A percentile compares a stretch with the other conserved stretches of the same genome.
Conservation (phyloP, 495 filamentous ascomycete genomes). For the Hyphodiscus hymeniophilus region DNA sequence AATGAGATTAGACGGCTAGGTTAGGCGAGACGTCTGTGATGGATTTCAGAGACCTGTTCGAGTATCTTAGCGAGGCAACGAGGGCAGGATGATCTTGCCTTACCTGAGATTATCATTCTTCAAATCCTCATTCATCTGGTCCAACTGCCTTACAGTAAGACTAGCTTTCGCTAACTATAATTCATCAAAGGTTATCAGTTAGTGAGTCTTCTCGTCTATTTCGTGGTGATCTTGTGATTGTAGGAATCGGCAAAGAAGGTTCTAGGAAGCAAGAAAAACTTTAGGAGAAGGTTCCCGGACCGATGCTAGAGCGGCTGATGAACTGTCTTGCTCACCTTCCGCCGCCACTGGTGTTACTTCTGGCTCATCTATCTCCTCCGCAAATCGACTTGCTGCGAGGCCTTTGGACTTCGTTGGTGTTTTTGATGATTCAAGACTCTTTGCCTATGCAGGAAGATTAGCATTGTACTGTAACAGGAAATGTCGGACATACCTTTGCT, state of each 20-base stretch:
- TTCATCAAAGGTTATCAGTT: conserved; percentile 12
- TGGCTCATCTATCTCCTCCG: conserved; percentile 23
- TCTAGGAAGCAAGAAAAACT: conserved; percentile 19
- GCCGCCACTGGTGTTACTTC: conserved; percentile 26
- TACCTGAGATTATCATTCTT: conserved; percentile 34
- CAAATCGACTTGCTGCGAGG: conserved; percentile 37
- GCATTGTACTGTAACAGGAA: not conserved
- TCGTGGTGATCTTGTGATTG: not conserved
- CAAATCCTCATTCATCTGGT: conserved; percentile 39
- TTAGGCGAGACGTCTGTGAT: conserved; percentile 14
- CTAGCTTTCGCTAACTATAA: conserved; percentile 41
- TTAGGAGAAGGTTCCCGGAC: conserved; percentile 40
- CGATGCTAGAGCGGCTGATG: conserved; percentile 48
- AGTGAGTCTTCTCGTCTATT: conserved; percentile 1
- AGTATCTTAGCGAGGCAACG: too few species aligned
- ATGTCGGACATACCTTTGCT: conserved; percentile 31
- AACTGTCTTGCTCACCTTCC: conserved; percentile 49
- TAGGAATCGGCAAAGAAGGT: not conserved
- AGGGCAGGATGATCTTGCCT: not conserved
- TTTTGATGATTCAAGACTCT: conserved; percentile 11
- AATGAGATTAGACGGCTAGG: conserved; percentile 2
- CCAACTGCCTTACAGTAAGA: conserved; percentile 34
- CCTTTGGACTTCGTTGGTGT: conserved; percentile 26
- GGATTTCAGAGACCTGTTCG: conserved; percentile 17
- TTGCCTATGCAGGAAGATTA: conserved; percentile 11